Evolutionary conservation across 2,329 filamentous ascomycete genomes (phyloP).

Genomic region (Alternaria metachromatica): DNA sequence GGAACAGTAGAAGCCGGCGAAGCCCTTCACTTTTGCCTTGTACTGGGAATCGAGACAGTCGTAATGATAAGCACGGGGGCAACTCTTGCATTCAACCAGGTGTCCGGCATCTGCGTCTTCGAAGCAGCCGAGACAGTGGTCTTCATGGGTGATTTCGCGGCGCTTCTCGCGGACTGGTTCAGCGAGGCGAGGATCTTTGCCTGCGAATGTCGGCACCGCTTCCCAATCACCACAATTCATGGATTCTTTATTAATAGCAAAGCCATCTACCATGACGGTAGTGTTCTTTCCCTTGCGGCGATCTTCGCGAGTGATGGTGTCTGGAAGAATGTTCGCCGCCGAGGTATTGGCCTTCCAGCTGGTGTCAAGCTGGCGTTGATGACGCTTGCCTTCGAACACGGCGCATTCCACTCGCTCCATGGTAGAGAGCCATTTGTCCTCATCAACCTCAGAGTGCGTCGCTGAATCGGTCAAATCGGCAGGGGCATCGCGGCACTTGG

Average conservation of each 20-base stretch:
- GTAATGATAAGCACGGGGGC: slow-evolving; percentile 62
- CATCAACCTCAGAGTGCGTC: slow-evolving; percentile 54
- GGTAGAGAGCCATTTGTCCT: slow-evolving; percentile 62
- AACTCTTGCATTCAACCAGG: slow-evolving; percentile 58
- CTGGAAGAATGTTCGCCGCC: slow-evolving; percentile 47
- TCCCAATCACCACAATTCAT: slow-evolving; percentile 62
- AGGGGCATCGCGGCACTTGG: slow-evolving; percentile 61
- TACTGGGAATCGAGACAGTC: slow-evolving; percentile 55
- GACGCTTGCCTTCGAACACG: slow-evolving; percentile 63
- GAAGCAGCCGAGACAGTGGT: slow-evolving; percentile 60
- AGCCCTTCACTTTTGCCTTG: slow-evolving; percentile 52
- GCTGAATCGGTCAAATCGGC: slow-evolving; percentile 49
- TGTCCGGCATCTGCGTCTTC: slow-evolving; percentile 53
- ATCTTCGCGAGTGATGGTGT: slow-evolving; percentile 53
- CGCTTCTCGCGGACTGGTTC: slow-evolving; percentile 59
- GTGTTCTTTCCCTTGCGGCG: slow-evolving; percentile 64
- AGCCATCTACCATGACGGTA: slow-evolving; percentile 64
- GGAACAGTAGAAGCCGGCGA: slow-evolving; percentile 60
- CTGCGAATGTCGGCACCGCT: slow-evolving; percentile 63
- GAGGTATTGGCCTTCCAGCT: slow-evolving; percentile 30
- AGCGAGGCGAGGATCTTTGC: slow-evolving; percentile 61
- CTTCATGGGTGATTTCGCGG: slow-evolving; percentile 55
- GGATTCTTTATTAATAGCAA: slow-evolving; percentile 63
- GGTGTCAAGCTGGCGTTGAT: slow-evolving; percentile 50
- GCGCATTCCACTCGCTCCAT: slow-evolving; percentile 65